phyloP scores from a whole-genome alignment of 306 rosid species.

The Cucurbita argyrosperma region DNA sequence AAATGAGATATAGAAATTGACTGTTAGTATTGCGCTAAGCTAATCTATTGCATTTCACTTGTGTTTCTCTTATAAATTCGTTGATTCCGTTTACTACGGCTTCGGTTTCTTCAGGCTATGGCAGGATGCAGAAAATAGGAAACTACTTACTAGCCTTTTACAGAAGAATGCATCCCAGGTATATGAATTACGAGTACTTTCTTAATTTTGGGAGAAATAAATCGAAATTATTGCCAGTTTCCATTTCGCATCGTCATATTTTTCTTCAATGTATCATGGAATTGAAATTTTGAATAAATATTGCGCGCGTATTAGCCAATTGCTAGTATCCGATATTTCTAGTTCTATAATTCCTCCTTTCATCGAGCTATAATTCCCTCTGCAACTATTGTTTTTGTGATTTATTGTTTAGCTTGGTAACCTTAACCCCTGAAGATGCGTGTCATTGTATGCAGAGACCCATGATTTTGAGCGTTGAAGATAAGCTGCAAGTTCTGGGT shows the following conservation, averaged over 20 bases:
- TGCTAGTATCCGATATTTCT: background rate
- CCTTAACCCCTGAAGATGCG: background rate
- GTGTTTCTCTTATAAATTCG: background rate
- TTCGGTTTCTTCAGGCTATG: slow-evolving; percentile 49
- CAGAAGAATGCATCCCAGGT: slow-evolving; percentile 63
- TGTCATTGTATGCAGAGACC: slow-evolving; percentile 47
- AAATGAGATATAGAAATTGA: background rate
- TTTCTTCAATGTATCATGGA: background rate
- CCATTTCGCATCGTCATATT: background rate
- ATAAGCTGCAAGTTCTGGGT: slow-evolving; percentile 67
- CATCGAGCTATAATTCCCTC: background rate
- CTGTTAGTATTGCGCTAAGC: background rate
- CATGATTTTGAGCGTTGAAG: slow-evolving; percentile 68
- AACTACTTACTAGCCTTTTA: slow-evolving; percentile 48
- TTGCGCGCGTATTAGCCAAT: background rate
- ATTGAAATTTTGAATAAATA: background rate
- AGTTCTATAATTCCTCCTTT: background rate
- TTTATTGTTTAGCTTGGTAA: background rate
- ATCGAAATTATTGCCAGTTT: background rate
- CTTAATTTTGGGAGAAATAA: no score
- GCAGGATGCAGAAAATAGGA: slow-evolving; percentile 95
- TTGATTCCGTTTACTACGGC: background rate
- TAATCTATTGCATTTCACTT: background rate
- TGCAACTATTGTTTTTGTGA: background rate
- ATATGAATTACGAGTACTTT: background rate